These are phyloP conservation scores for Corymbia calophylla DNA, from an alignment of 441 rosid species.

Conservation along the genomic window DNA sequence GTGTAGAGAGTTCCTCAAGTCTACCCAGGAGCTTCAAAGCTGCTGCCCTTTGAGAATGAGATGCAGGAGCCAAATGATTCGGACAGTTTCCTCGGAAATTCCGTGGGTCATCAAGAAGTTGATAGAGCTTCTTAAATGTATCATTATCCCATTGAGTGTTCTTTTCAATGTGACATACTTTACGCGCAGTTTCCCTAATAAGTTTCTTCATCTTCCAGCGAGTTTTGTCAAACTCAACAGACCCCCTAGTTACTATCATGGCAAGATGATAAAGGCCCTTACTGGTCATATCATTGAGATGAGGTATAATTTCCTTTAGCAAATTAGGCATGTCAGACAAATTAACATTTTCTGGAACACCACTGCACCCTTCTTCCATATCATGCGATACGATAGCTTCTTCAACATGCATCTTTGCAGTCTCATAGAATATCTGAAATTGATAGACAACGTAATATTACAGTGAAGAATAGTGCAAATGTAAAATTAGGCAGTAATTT, in stretches of 20 bases:
- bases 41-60: constrained; percentile 29
- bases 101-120: constrained; percentile 40
- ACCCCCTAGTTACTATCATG: constrained; percentile 33
- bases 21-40: constrained; percentile 34
- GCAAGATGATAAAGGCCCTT: constrained; percentile 57
- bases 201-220: constrained; percentile 44
- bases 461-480: background rate
- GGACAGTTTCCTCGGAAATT: constrained; percentile 35
- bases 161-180: constrained; percentile 12
- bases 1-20: constrained; percentile 47
- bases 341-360: constrained; percentile 11
- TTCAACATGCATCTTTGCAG: constrained; percentile 43
- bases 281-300: constrained; percentile 50
- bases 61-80: constrained; percentile 17
- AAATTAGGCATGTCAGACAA: constrained; percentile 20
- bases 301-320: constrained; percentile 24
- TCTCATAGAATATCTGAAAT: constrained; percentile 58
- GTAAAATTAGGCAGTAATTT: background rate
- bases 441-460: background rate
- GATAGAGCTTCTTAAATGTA: constrained; percentile 25
- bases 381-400: constrained; percentile 43
- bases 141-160: constrained; percentile 12
- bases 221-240: constrained; percentile 43
- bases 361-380: constrained; percentile 12
- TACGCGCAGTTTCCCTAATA: constrained; percentile 35